Percentiles rank a stretch among this genome's conserved stretches.
These are phyloP conservation scores for Roridomyces roridus DNA, from an alignment of 768 basidiomycete species.

Conservation along the genomic window DNA sequence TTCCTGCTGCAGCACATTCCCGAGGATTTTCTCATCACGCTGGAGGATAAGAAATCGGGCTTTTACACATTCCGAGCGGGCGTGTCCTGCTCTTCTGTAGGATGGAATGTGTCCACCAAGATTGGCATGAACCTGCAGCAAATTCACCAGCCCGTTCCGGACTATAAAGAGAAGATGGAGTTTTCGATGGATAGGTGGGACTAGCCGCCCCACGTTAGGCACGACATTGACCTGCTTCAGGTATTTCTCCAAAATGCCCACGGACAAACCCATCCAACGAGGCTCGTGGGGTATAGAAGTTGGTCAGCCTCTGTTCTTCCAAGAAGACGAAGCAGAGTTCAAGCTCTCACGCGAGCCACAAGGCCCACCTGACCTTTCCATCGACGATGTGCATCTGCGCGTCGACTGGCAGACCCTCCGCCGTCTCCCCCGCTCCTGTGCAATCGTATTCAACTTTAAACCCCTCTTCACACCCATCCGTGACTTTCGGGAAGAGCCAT, in stretches of 20 bases:
- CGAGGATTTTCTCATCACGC: conserved; percentile 55
- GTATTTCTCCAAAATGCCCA: conserved; percentile 53
- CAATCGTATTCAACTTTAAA: conserved; percentile 61
- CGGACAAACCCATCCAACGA: conserved; percentile 56
- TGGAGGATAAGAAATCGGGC: conserved; percentile 47
- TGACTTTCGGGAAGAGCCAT: conserved; percentile 50
- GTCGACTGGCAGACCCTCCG: conserved; percentile 65
- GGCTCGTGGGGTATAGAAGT: conserved; percentile 59
- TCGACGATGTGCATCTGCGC: conserved; percentile 51
- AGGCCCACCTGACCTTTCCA: conserved; percentile 35
- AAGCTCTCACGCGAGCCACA: conserved; percentile 35
- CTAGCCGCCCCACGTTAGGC: no score
- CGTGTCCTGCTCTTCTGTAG: conserved; percentile 52
- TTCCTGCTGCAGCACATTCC: conserved; percentile 59
- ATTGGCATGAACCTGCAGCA: conserved; percentile 53
- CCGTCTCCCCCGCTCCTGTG: conserved; percentile 51
- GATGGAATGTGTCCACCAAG: conserved; percentile 55
- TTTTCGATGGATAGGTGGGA: conserved; percentile 55
- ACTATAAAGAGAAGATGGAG: conserved; percentile 55
- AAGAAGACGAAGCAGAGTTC: conserved; percentile 45
- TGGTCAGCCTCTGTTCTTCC: conserved; percentile 55
- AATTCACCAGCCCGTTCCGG: conserved; percentile 54
- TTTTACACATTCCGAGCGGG: conserved; percentile 52
- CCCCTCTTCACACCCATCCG: conserved; percentile 57
- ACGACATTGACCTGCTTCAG: conserved; percentile 29